A percentile compares a stretch with the other conserved stretches of the same genome.
phyloP scores from a whole-genome alignment of 257 asterid species.

The Solanum acaule region DNA sequence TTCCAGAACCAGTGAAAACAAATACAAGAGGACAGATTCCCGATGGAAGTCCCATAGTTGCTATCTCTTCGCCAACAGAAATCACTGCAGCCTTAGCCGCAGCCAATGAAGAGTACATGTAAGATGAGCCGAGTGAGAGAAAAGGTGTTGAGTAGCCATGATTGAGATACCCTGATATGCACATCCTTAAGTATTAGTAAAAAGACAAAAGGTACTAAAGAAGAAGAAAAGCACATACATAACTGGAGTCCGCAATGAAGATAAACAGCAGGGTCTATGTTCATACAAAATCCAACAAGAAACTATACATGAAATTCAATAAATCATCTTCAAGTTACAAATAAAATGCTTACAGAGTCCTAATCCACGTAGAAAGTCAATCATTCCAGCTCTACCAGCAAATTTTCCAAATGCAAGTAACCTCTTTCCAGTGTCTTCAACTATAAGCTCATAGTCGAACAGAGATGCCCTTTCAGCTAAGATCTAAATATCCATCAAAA shows the following conservation, averaged over 20 bases:
- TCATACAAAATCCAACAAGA: neutral
- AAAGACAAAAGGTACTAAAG: neutral
- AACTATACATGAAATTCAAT: neutral
- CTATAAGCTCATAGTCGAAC: conserved; percentile 90
- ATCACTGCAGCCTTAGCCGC: conserved; percentile 95
- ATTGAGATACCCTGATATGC: conserved; percentile 66
- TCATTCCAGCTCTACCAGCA: conserved; percentile 95
- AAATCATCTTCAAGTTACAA: neutral
- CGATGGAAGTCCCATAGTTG: conserved; percentile 77
- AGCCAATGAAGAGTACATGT: conserved; percentile 95
- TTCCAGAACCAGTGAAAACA: conserved; percentile 88
- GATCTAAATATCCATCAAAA: conserved; percentile 31
- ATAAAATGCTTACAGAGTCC: conserved; percentile 58
- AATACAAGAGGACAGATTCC: conserved; percentile 84
- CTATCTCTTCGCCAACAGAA: conserved; percentile 94
- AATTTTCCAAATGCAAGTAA: conserved; percentile 84
- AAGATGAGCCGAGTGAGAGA: conserved; percentile 79
- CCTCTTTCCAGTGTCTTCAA: conserved; percentile 80
- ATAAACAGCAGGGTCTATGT: neutral
- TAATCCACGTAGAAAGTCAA: conserved; percentile 73
- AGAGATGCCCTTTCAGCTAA: conserved; percentile 69
- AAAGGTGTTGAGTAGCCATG: conserved; percentile 96
- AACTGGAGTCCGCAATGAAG: neutral
- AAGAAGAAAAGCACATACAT: neutral
- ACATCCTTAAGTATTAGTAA: neutral